Conservation (phyloP, 306 rosid genomes). For the Cucumis melo region DNA sequence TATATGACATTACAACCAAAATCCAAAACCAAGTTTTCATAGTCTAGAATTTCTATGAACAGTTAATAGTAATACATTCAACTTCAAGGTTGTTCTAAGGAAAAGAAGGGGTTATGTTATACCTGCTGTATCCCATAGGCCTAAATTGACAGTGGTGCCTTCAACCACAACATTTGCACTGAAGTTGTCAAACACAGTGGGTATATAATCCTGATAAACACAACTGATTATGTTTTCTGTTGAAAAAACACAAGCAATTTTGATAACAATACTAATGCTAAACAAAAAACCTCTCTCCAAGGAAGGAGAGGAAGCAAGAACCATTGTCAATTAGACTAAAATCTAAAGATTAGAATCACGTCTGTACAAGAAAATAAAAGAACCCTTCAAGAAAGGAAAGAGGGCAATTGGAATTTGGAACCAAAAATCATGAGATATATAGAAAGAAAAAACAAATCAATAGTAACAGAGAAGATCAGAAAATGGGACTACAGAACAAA, state of each 20-base stretch:
- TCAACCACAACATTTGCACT: slow-evolving; percentile 91
- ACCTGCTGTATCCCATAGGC: slow-evolving; percentile 97
- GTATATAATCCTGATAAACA: slow-evolving; percentile 65
- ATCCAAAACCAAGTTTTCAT: background rate
- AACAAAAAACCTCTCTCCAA: background rate
- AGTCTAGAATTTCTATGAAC: background rate
- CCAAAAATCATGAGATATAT: background rate
- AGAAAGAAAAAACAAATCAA: background rate
- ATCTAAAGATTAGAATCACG: background rate
- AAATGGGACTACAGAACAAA: background rate
- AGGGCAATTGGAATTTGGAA: background rate
- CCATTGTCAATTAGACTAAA: slow-evolving; percentile 6
- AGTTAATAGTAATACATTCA: background rate
- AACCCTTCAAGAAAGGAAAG: slow-evolving; percentile 3
- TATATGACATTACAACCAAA: slow-evolving; percentile 3
- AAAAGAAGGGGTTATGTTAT: background rate
- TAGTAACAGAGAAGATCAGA: background rate
- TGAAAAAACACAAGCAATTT: background rate
- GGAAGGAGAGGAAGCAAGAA: background rate
- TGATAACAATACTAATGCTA: slow-evolving; percentile 1
- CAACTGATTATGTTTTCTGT: background rate
- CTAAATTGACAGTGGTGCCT: slow-evolving; percentile 74
- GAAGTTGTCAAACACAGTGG: slow-evolving; percentile 90
- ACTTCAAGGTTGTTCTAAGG: background rate
- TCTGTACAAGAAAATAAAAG: background rate